These are phyloP conservation scores for Apiotrichum gamsii DNA, from an alignment of 1,284 basidiomycete species.

Conservation along the genomic window DNA sequence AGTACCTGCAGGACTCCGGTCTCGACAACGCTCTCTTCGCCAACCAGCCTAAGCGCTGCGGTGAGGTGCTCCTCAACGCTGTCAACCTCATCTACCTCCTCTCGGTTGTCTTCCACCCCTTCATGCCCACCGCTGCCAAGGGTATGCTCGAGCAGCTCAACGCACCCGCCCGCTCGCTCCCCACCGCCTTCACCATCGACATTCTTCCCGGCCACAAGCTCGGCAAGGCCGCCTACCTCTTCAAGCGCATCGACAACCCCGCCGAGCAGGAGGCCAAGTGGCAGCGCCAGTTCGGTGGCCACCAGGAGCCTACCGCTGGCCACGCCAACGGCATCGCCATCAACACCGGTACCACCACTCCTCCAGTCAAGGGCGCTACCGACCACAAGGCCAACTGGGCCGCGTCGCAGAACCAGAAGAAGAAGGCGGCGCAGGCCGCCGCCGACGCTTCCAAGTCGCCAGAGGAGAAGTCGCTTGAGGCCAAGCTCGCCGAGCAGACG, in stretches of 20 bases:
- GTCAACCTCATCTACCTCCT: conserved; percentile 91
- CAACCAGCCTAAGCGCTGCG: conserved; percentile 75
- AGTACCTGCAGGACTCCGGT: conserved; percentile 84
- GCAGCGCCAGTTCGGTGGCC: conserved; percentile 74
- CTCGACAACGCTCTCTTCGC: conserved; percentile 86
- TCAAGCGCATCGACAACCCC: conserved; percentile 76
- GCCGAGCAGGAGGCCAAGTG: conserved; percentile 81
- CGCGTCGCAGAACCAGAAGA: conserved; percentile 24
- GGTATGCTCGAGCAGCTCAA: conserved; percentile 83
- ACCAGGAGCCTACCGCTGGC: conserved; percentile 43
- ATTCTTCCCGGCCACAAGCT: conserved; percentile 81
- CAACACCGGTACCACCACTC: conserved; percentile 21
- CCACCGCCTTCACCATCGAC: conserved; percentile 63
- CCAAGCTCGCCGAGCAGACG: conserved; percentile 68
- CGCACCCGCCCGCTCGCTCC: conserved; percentile 74
- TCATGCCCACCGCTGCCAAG: conserved; percentile 87
- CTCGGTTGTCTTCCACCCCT: conserved; percentile 80
- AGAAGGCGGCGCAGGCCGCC: conserved; percentile 32
- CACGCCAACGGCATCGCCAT: conserved; percentile 33
- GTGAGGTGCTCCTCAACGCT: conserved; percentile 80
- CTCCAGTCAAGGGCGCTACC: conserved; percentile 29
- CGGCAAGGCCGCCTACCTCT: conserved; percentile 80
- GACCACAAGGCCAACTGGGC: conserved; percentile 34
- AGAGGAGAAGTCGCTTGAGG: conserved; percentile 49
- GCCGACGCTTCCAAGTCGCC: conserved; percentile 42